These are phyloP conservation scores for Fraxinus sp. DNA, from an alignment of 305 asterid genomes.

Conservation along the genomic window DNA sequence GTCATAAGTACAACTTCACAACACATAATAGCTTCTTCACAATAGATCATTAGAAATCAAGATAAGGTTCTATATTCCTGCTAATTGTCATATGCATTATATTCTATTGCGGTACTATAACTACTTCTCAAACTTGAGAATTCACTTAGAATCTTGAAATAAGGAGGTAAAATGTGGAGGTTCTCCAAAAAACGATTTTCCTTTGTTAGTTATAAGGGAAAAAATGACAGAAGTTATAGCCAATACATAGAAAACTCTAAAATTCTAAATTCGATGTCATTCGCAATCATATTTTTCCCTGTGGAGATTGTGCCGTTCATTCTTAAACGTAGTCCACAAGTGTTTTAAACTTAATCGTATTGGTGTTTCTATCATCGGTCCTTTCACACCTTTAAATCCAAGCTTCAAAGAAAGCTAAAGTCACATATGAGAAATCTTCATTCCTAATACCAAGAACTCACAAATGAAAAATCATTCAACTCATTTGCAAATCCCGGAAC, in stretches of 20 bases:
- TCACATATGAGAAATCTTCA: not conserved
- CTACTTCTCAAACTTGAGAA: not conserved
- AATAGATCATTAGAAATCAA: not conserved
- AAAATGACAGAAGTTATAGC: not conserved
- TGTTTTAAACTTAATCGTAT: not conserved
- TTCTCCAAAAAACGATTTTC: not conserved
- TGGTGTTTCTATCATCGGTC: not conserved
- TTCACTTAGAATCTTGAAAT: not conserved
- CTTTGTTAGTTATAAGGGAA: not conserved
- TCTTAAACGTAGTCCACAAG: not conserved
- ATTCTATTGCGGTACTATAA: not conserved
- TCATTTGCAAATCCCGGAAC: not conserved
- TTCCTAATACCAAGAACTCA: not conserved
- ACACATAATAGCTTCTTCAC: not conserved
- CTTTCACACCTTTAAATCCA: not conserved
- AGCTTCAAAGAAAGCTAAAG: not conserved
- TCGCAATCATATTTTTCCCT: not conserved
- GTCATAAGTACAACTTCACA: too few species aligned
- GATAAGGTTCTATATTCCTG: not conserved
- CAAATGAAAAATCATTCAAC: not conserved
- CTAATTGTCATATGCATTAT: not conserved
- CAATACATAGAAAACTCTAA: not conserved
- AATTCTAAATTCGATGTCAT: not conserved
- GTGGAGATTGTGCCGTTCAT: not conserved
- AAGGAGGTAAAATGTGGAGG: not conserved